phyloP scores from a whole-genome alignment of 768 basidiomycete genomes.

The Holtermanniella nyarrowii region DNA sequence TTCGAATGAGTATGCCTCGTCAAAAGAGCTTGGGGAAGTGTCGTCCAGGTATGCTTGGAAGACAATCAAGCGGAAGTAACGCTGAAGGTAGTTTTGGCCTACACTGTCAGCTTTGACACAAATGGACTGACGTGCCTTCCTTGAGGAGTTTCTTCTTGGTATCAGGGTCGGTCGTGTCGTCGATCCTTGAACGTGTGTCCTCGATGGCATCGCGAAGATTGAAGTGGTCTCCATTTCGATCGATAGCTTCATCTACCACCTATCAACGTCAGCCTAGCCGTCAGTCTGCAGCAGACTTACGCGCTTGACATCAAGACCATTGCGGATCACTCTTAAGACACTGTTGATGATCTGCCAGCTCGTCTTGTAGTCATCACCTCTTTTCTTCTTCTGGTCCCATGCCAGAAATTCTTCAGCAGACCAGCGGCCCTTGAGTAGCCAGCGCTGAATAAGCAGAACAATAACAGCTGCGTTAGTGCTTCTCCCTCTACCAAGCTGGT shows the following conservation, averaged over 20 bases:
- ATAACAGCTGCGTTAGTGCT: conserved; percentile 86
- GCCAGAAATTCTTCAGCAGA: background rate
- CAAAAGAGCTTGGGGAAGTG: conserved; percentile 62
- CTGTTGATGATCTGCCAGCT: conserved; percentile 63
- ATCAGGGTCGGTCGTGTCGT: conserved; percentile 62
- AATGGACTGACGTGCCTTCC: conserved; percentile 46
- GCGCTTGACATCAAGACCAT: conserved; percentile 74
- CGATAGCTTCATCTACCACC: conserved; percentile 51
- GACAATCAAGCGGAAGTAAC: conserved; percentile 74
- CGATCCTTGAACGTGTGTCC: conserved; percentile 62
- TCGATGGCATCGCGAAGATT: conserved; percentile 87
- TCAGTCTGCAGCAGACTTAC: conserved; percentile 20
- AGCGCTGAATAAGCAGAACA: conserved; percentile 69
- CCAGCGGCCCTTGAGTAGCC: conserved; percentile 46
- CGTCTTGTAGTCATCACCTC: background rate
- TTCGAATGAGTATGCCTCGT: conserved; percentile 52
- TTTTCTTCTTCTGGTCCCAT: conserved; percentile 1
- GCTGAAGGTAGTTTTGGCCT: conserved; percentile 70
- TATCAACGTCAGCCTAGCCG: conserved; percentile 2
- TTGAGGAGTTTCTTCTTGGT: conserved; percentile 58
- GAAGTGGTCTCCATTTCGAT: conserved; percentile 68
- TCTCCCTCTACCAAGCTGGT: conserved; percentile 80
- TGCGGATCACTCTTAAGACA: conserved; percentile 65
- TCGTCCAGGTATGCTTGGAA: conserved; percentile 85
- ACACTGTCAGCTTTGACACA: conserved; percentile 8